A percentile compares a stretch with the other conserved stretches of the same genome.
Evolutionary conservation across 2,329 filamentous ascomycete genomes (phyloP).

Genomic region (Diplodia corticola): DNA sequence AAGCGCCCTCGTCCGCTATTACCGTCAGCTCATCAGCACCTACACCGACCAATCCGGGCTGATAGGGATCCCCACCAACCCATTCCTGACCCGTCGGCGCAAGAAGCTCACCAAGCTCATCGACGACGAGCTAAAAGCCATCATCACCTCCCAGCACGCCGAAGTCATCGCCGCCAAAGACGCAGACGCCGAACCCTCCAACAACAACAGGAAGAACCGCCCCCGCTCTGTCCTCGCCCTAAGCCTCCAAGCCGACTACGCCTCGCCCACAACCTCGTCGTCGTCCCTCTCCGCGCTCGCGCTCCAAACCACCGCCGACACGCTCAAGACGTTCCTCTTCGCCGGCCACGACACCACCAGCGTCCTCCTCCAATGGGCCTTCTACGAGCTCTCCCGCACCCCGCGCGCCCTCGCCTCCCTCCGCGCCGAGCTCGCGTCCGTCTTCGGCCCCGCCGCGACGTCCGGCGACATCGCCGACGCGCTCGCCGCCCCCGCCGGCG

Average conservation of each 20-base stretch:
- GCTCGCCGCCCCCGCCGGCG: neutral
- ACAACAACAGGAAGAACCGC: neutral
- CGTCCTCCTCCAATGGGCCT: conserved; percentile 26
- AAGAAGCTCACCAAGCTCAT: conserved; percentile 23
- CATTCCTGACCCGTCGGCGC: conserved; percentile 9
- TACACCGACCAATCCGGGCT: neutral
- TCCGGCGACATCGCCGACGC: neutral
- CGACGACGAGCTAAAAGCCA: conserved; percentile 26
- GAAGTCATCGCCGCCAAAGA: conserved; percentile 19
- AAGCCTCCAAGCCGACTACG: neutral
- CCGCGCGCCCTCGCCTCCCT: conserved; percentile 25
- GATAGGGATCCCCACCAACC: neutral
- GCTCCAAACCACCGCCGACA: conserved; percentile 24
- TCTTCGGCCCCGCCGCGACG: conserved; percentile 31
- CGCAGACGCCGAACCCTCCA: neutral
- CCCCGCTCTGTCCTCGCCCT: conserved; percentile 12
- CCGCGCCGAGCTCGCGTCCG: conserved; percentile 33
- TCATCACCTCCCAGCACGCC: conserved; percentile 26
- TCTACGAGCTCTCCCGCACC: conserved; percentile 26
- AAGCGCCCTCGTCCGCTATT: conserved; percentile 13
- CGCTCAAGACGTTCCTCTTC: conserved; percentile 36
- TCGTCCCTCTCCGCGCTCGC: conserved; percentile 20
- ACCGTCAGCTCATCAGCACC: conserved; percentile 23
- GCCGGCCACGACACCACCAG: conserved; percentile 40
- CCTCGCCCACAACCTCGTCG: neutral